A percentile compares a stretch with the other conserved stretches of the same genome.
phyloP scores from a whole-genome alignment of 371 early-diverging fungal genomes.

The Actinomortierella wolfii region DNA sequence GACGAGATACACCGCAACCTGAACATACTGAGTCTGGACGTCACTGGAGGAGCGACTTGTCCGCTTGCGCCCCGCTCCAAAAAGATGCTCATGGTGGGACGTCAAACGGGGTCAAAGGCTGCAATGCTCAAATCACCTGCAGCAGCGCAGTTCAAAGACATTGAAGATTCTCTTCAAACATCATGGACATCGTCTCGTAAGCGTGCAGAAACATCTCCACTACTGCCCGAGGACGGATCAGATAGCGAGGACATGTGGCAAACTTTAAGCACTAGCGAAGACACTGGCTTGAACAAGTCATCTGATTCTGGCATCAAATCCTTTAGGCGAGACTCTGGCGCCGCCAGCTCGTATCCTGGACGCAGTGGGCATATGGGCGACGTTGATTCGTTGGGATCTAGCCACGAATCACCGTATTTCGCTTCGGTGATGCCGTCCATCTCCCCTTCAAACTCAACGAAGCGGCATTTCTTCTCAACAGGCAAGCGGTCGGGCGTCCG shows the following conservation, averaged over 20 bases:
- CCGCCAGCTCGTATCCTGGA: no score
- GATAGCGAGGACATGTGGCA: constrained; percentile 33
- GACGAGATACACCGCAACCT: constrained; percentile 43
- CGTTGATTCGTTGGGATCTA: neutral
- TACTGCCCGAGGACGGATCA: constrained; percentile 7
- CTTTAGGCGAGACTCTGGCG: no score
- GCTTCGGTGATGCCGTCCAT: constrained; percentile 14
- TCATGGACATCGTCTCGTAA: constrained; percentile 18
- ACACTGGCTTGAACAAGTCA: neutral
- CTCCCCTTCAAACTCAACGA: constrained; percentile 18
- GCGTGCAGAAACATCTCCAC: constrained; percentile 15
- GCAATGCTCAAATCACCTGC: no score
- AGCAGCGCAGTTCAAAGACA: constrained; percentile 10
- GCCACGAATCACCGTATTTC: constrained; percentile 19
- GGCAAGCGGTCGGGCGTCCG: constrained; percentile 35
- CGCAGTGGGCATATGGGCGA: no score
- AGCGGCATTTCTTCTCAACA: constrained; percentile 35
- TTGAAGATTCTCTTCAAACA: constrained; percentile 8
- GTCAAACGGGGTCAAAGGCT: neutral
- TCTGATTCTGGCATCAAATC: neutral
- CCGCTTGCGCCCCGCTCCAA: constrained; percentile 37
- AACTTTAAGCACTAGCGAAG: constrained; percentile 12
- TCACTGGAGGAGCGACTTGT: constrained; percentile 38
- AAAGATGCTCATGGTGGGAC: constrained; percentile 21
- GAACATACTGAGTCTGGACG: constrained; percentile 31